Evolutionary conservation across 2,329 filamentous ascomycete species (phyloP), one percentile per base, ranked within the genome.

Genomic region (Annulohypoxylon truncatum): DNA sequence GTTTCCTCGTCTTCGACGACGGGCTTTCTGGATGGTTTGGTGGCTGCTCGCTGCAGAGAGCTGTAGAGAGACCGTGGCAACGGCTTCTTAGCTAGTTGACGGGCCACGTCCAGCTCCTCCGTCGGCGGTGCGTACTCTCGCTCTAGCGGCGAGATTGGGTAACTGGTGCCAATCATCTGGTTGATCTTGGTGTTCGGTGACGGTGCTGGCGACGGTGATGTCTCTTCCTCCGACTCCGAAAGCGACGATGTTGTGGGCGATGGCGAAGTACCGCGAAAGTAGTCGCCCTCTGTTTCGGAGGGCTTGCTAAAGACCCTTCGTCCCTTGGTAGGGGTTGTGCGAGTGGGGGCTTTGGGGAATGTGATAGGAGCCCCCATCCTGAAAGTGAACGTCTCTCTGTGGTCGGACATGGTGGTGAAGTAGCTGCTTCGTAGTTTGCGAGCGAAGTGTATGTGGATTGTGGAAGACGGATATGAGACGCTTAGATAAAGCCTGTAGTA

Each of bases 1-100:
- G 76, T 74, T 47, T 80, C 79, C 47, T 77, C 74, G 62, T 77
- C 73, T 15, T 77, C 72, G 10, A 48, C 59, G 8, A 33, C 38
- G 31, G 56, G 51, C 42, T 52, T 47, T 12, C 29, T 40, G 6
- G 66, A 47, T 6, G 46, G 28, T n/a, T 60, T 56, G 13, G 71
- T 65, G 7, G 72, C 73, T 3, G 72, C 72, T 47, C 74, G 73
- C 60, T 70, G 61, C 7, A 77, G 55, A 48, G 73, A 76, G 55
- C 72, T 71, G 66, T 75, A 69, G 3, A 73, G 67, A 2, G 74
- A 76, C 48, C 73, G 69, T 56, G 73, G 73, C 18, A 69, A 64
- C 1, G 76, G 75, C 60, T 72, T 65, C 69, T 69, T 73, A 31
- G 71, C 71, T n/a, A 77, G 72, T 58, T 77, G 75, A 28, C 60